Evolutionary conservation across 2,329 filamentous ascomycete species (phyloP), one percentile per base, ranked within the genome.

Genomic region (Diplocarpon rosae): DNA sequence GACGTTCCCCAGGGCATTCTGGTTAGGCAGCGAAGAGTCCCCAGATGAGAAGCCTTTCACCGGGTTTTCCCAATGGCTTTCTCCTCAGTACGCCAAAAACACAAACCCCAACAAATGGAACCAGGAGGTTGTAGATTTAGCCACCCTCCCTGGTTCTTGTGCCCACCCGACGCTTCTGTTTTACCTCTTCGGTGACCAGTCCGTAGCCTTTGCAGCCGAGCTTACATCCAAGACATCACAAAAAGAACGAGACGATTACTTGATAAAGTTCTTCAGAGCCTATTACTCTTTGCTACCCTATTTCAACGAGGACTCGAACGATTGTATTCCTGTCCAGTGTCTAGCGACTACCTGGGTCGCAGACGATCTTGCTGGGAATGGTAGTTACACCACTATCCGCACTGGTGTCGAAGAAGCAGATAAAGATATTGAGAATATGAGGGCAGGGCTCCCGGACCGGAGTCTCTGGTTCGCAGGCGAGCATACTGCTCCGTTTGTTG

Each of bases 401-500:
- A 65, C 74, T 15, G 79, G 78, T 0, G 50, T 80, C 20, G 62
- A 72, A 45, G 59, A 69, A 5, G 77, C 72, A 0, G 76, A 79
- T 56, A 62, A 68, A 45, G 77, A 84, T 62, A 72, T 85, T 17
- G 71, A 78, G 31, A 59, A 59, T 11, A 60, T 76, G 29, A 64
- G 67, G 16, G 59, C 63, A 16, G 70, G 72, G 5, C 51, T 85
- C 1, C 52, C 54, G 0, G 55, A 47, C 0, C 49, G 53, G 14
- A 47, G 50, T 27, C 12, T 60, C 1, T 85, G 81, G 82, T 72
- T 86, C 59, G 80, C 81, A 0, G 82, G 81, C 0, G 80, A 86
- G 61, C 80, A 85, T 65, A 94, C 87, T 16, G 82, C 86, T 43
- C 88, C 89, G 4, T 94, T 95, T 66, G 80, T 93, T 24, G 88